These are phyloP conservation scores for Paramecium sexaurelia DNA, from an alignment of 73 alveolate species.

Conservation along the genomic window DNA sequence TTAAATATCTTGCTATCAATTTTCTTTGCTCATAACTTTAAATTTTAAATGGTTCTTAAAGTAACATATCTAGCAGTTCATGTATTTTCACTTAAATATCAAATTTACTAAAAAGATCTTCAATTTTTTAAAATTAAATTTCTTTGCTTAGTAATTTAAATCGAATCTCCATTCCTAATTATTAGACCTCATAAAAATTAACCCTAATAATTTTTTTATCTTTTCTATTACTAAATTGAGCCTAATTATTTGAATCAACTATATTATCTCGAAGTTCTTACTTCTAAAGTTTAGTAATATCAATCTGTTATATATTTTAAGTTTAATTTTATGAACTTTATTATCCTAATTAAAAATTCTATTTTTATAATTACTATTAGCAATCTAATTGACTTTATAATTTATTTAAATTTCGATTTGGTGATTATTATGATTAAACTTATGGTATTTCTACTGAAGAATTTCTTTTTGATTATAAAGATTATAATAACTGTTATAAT, in stretches of 20 bases:
- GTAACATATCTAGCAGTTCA: background rate
- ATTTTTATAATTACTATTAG: too few relatives aligned
- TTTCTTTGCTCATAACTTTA: background rate
- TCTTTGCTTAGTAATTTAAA: background rate
- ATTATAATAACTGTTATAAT: background rate
- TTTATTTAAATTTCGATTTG: background rate
- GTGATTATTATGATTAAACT: background rate
- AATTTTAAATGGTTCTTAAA: background rate
- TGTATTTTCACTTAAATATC: background rate
- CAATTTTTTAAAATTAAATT: background rate
- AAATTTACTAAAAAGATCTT: background rate
- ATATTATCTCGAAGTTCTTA: background rate
- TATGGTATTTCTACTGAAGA: background rate
- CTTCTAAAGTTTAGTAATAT: background rate
- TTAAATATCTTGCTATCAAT: background rate
- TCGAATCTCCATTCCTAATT: background rate
- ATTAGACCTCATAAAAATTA: background rate
- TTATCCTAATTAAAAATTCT: too few relatives aligned
- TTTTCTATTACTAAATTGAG: background rate
- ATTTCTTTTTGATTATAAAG: background rate
- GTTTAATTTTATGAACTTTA: too few relatives aligned
- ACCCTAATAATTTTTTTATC: background rate
- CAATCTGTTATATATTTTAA: background rate
- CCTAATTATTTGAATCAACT: background rate
- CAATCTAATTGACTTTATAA: background rate